Conservation (phyloP, 306 rosid species). For the Glycine latifolia region DNA sequence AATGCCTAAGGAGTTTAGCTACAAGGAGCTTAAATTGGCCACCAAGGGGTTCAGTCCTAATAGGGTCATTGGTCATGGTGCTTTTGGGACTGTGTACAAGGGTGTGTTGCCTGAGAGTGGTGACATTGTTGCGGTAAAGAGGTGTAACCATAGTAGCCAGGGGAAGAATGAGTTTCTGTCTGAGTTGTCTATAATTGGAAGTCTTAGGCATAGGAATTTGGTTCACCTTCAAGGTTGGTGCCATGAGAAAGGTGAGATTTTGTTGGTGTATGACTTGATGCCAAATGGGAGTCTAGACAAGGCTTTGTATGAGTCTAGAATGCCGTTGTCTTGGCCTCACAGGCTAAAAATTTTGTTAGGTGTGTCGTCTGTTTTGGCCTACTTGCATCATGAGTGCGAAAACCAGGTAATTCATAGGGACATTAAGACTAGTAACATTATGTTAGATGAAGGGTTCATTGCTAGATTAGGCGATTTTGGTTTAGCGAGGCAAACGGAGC, state of each 20-base stretch:
- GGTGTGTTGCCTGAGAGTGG: conserved; percentile 73
- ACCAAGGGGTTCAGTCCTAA: conserved; percentile 75
- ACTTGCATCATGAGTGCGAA: conserved; percentile 90
- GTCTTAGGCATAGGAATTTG: conserved; percentile 82
- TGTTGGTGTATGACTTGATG: conserved; percentile 88
- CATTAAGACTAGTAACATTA: conserved; percentile 80
- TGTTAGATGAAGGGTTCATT: conserved; percentile 91
- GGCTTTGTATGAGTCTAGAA: conserved; percentile 76
- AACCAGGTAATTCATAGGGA: conserved; percentile 92
- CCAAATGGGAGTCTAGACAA: conserved; percentile 90
- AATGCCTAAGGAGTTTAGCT: conserved; percentile 78
- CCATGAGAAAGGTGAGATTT: conserved; percentile 85
- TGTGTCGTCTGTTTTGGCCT: conserved; percentile 83
- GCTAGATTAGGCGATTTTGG: conserved; percentile 88
- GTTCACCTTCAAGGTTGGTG: conserved; percentile 92
- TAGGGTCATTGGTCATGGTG: conserved; percentile 82
- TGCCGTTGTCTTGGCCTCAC: conserved; percentile 73
- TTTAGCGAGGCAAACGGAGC: conserved; percentile 82
- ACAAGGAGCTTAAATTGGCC: conserved; percentile 71
- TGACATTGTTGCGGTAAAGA: conserved; percentile 82
- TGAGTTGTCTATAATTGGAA: conserved; percentile 87
- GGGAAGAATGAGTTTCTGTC: conserved; percentile 81
- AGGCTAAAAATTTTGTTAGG: conserved; percentile 74
- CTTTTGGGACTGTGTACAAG: conserved; percentile 84
- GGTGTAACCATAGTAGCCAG: conserved; percentile 75